A percentile compares a stretch with the other conserved stretches of the same genome.
Evolutionary conservation across 352 stramenopile species (phyloP).

Genomic region (Globisporangium megalacanthum): DNA sequence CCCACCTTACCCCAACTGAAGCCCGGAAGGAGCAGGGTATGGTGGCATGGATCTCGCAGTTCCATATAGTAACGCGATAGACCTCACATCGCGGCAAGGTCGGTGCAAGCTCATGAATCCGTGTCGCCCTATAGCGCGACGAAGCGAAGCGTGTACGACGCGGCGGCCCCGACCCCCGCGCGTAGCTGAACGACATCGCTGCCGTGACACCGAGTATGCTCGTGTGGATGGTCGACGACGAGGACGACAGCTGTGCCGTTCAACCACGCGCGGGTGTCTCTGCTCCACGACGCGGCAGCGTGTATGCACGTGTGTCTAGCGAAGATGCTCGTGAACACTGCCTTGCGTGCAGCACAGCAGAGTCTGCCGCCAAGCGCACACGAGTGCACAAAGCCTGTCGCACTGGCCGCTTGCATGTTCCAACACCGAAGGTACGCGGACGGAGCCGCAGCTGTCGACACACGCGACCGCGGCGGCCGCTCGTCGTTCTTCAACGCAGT

Average conservation of each 20-base stretch:
- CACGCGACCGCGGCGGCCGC: neutral
- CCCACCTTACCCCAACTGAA: no score
- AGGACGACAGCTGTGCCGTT: neutral
- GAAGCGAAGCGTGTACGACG: conserved; percentile 16
- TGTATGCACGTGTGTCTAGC: neutral
- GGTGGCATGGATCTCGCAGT: no score
- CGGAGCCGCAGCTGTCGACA: neutral
- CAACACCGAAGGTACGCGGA: neutral
- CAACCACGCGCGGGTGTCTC: neutral
- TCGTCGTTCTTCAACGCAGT: conserved; percentile 20
- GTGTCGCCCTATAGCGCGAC: conserved; percentile 8
- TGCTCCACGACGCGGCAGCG: conserved; percentile 7
- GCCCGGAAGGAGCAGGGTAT: no score
- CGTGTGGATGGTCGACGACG: conserved; percentile 12
- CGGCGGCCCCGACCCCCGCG: conserved; percentile 16
- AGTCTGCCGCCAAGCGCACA: neutral
- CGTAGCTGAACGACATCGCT: conserved; percentile 16
- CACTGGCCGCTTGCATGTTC: conserved; percentile 3
- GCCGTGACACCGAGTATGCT: conserved; percentile 16
- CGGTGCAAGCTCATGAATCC: conserved; percentile 8
- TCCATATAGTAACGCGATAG: no score
- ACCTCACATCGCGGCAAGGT: neutral
- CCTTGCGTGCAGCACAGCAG: neutral
- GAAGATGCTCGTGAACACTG: conserved; percentile 14
- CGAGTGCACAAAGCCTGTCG: conserved; percentile 8